Percentiles rank a stretch among this genome's conserved stretches.
These are phyloP conservation scores for Penicillium parvum DNA, from an alignment of 495 filamentous ascomycete genomes.

Conservation along the genomic window DNA sequence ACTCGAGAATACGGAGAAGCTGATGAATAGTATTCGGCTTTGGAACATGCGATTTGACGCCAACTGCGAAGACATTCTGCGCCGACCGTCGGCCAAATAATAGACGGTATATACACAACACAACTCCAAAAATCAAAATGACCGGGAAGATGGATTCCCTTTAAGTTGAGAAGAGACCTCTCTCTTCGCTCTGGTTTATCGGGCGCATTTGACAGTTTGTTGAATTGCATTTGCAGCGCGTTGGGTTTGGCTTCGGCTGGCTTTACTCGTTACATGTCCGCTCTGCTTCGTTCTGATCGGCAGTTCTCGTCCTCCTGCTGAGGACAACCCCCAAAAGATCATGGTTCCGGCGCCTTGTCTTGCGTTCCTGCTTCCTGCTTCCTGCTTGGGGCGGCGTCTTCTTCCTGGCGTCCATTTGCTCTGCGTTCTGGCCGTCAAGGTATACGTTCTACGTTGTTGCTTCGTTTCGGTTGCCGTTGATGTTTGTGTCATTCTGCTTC, in stretches of 20 bases:
- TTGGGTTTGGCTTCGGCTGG: conserved; percentile 26
- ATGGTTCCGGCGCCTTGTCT: conserved; percentile 27
- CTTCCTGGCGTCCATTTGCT: conserved; percentile 15
- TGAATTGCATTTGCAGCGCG: conserved; percentile 30
- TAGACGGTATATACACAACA: conserved; percentile 10
- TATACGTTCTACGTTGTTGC: no score
- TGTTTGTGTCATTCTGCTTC: conserved; percentile 32
- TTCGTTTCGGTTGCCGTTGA: conserved; percentile 16
- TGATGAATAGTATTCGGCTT: conserved; percentile 88
- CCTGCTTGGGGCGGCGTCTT: conserved; percentile 29
- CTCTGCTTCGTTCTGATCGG: conserved; percentile 9
- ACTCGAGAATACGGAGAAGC: conserved; percentile 85
- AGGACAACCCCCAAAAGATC: conserved; percentile 19
- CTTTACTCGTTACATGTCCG: conserved; percentile 20
- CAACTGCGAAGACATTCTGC: conserved; percentile 90
- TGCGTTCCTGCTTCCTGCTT: conserved; percentile 15
- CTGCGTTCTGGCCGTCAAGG: conserved; percentile 15
- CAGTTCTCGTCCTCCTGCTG: conserved; percentile 10
- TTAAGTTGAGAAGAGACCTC: not conserved
- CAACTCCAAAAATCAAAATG: conserved; percentile 8
- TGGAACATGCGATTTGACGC: conserved; percentile 96
- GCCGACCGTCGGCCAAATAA: conserved; percentile 35
- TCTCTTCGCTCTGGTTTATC: conserved; percentile 7
- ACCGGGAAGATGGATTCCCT: conserved; percentile 1
- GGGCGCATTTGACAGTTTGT: conserved; percentile 23